These are phyloP conservation scores for Penicillium samsonianum DNA, from an alignment of 495 filamentous ascomycete species.

Conservation along the genomic window DNA sequence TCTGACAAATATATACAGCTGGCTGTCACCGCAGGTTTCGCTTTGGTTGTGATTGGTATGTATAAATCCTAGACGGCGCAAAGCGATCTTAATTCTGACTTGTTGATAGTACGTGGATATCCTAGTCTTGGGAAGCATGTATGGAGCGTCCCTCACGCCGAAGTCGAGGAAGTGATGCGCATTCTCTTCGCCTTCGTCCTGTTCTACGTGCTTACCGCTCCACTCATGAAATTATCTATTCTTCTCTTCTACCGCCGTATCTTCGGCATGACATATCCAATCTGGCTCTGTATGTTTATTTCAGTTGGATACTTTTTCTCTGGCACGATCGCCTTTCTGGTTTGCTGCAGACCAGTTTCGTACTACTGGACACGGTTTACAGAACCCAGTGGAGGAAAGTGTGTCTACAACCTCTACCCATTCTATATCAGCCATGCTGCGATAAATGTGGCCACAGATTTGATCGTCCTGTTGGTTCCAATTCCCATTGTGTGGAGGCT, in stretches of 20 bases:
- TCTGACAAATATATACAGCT: neutral
- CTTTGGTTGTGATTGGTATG: neutral
- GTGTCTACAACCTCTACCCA: neutral
- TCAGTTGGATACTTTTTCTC: neutral
- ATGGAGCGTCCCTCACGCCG: neutral
- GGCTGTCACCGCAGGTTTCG: neutral
- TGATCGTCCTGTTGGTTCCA: neutral
- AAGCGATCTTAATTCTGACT: neutral
- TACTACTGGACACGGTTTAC: neutral
- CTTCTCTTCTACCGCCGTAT: neutral
- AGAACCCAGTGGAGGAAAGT: neutral
- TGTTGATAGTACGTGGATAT: neutral
- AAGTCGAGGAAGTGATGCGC: neutral
- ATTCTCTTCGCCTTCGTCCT: neutral
- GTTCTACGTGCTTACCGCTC: neutral
- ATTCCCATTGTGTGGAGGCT: neutral
- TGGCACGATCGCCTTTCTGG: neutral
- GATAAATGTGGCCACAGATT: neutral
- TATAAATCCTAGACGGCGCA: neutral
- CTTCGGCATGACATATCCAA: neutral
- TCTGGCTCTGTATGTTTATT: neutral
- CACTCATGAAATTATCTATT: neutral
- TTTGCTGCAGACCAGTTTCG: neutral
- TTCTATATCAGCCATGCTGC: neutral
- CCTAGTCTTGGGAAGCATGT: neutral